These are phyloP conservation scores for Yamadazyma friedrichii DNA, from an alignment of 1,139 yeast species.

Conservation along the genomic window DNA sequence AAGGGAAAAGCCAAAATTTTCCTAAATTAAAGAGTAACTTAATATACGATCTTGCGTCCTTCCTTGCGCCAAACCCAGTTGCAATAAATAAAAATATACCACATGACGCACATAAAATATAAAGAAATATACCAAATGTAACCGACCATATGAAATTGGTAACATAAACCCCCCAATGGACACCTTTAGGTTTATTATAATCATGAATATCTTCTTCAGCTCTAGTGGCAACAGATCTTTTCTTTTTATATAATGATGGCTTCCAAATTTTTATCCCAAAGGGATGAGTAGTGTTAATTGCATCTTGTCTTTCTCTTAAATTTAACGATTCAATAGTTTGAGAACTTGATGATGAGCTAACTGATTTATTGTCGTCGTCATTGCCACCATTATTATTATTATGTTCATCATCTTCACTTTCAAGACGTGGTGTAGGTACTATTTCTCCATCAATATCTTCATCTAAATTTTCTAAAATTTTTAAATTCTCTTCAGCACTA, in stretches of 20 bases:
- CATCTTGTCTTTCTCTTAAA: conserved; percentile 90
- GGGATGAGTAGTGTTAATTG: conserved; percentile 95
- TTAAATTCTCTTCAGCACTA: conserved; percentile 22
- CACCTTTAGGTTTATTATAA: conserved; percentile 43
- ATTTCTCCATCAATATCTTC: conserved; percentile 12
- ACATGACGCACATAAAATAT: conserved; percentile 49
- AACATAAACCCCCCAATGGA: conserved; percentile 61
- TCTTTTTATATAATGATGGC: conserved; percentile 92
- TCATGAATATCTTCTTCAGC: conserved; percentile 96
- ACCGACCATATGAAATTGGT: conserved; percentile 79
- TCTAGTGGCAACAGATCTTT: conserved; percentile 84
- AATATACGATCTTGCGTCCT: conserved; percentile 53
- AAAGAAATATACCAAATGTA: conserved; percentile 67
- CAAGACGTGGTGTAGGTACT: conserved; percentile 19
- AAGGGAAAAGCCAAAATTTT: conserved; percentile 72
- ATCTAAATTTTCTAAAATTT: conserved; percentile 18
- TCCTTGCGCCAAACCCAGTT: conserved; percentile 46
- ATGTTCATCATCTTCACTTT: conserved; percentile 12
- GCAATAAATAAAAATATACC: conserved; percentile 42
- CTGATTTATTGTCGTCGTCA: conserved; percentile 27
- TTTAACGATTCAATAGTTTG: conserved; percentile 78
- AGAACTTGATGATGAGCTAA: conserved; percentile 41
- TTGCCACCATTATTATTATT: conserved; percentile 18
- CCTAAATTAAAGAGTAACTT: conserved; percentile 63
- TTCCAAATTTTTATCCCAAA: conserved; percentile 98